Base-by-base conservation (phyloP, 306 rosid genomes). In the Cicer judaicum region DNA sequence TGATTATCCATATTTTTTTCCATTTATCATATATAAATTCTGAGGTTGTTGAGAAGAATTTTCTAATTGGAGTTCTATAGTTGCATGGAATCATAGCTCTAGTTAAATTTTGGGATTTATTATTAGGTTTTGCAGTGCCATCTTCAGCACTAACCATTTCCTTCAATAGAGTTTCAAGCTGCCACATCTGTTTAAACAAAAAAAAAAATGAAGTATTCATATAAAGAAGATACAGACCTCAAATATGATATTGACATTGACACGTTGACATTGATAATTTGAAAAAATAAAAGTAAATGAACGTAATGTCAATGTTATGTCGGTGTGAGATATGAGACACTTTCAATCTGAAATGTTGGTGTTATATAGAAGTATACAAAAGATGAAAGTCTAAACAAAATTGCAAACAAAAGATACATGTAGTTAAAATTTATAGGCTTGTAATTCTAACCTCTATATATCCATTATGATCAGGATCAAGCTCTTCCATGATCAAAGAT, bases 391-490 rank as follows among this genome's bases (percentile, higher is more conserved):
- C 18, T 13, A 10, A 11, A 24, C 38, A 52, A 52, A 2, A 49
- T 49, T 49, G 8, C 11, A n/a, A 57, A 57, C 41, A 24, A 24
- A 34, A 64, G 18, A 46, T 46, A 43, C 3, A 40, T 64, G 52
- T 24, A 13, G 3, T 48, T 6, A 42, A 41, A 38, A 19, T 14
- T 43, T 65, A 40, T 52, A 0, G 21, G 74, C 9, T 15, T 42
- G 7, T 38, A 10, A 36, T 15, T 24, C 54, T 79, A 68, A 93
- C 98, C 96, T 94, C 97, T 77, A 94, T 90, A 49, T 84, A 94
- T 41, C 98, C 98, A 18, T 77, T 70, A 63, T 92, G 95, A 78
- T 94, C 97, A 12, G 98, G 97, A 71, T 94, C 98, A 64, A 94
- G 91, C 84, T 92, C 85, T 84, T 94, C 98, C 98, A 90, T 94